A percentile compares a stretch with the other conserved stretches of the same genome.
These are phyloP conservation scores for Brasilioporus rufonigricans DNA, from an alignment of 768 basidiomycete species.

Conservation along the genomic window DNA sequence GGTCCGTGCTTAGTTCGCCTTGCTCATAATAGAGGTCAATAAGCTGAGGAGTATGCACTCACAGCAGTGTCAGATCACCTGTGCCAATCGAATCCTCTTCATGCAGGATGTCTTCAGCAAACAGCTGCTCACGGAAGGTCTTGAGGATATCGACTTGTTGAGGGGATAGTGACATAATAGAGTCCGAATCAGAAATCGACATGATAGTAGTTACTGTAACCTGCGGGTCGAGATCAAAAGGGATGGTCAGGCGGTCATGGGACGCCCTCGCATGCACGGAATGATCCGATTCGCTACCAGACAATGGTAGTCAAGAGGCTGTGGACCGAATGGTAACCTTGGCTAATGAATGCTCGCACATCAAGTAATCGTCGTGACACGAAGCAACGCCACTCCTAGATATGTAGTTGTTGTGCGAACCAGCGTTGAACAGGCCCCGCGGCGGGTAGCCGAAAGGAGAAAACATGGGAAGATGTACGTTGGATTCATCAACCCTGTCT, in stretches of 20 bases:
- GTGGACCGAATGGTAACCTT: not conserved
- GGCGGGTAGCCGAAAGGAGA: too few species aligned
- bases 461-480: too few species aligned
- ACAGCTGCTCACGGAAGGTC: conserved; percentile 51
- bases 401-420: not conserved
- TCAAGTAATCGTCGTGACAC: not conserved
- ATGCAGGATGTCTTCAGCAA: conserved; percentile 51
- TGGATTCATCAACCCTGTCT: too few species aligned
- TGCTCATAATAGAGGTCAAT: not conserved
- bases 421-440: not conserved
- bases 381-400: not conserved
- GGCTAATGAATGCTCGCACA: not conserved
- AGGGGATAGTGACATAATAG: conserved; percentile 10
- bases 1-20: conserved; percentile 5
- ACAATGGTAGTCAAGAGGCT: not conserved
- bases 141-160: conserved; percentile 40
- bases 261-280: not conserved
- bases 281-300: conserved; percentile 1
- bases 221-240: not conserved
- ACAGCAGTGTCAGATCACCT: conserved; percentile 59
- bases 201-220: conserved; percentile 6
- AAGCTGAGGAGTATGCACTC: conserved; percentile 21
- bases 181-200: conserved; percentile 6
- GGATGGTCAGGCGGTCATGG: not conserved
- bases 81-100: conserved; percentile 64